Percentiles rank a stretch among this genome's conserved stretches.
These are phyloP conservation scores for Zygoascus tannicola DNA, from an alignment of 805 yeast species.

Conservation along the genomic window DNA sequence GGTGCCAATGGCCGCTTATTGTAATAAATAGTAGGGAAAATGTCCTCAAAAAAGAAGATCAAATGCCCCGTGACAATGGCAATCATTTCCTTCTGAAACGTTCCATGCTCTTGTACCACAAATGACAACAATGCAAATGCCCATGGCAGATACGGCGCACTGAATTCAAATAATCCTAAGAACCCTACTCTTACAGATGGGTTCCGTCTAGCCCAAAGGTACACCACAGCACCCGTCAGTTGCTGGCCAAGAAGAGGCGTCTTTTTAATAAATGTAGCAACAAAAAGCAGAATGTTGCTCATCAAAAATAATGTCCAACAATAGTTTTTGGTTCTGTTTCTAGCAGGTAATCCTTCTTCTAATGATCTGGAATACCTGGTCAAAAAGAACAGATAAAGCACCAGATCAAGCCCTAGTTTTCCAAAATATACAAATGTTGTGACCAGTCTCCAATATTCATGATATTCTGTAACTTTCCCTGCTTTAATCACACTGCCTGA, in stretches of 20 bases:
- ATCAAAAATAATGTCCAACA: conserved; percentile 32
- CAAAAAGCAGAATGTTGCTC: conserved; percentile 23
- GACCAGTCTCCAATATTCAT: conserved; percentile 33
- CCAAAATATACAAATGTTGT: conserved; percentile 38
- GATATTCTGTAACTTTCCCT: conserved; percentile 27
- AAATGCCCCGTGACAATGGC: conserved; percentile 38
- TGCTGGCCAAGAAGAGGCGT: conserved; percentile 32
- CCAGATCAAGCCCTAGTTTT: conserved; percentile 30
- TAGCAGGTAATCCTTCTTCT: conserved; percentile 28
- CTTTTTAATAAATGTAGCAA: conserved; percentile 25
- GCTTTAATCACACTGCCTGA: conserved; percentile 15
- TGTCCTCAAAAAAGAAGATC: conserved; percentile 33
- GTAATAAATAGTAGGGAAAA: conserved; percentile 32
- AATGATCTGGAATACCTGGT: conserved; percentile 33
- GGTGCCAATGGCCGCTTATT: conserved; percentile 33
- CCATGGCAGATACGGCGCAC: conserved; percentile 39
- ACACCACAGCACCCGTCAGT: conserved; percentile 32
- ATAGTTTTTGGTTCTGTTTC: conserved; percentile 29
- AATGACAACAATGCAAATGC: conserved; percentile 25
- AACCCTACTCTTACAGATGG: conserved; percentile 34
- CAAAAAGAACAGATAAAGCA: conserved; percentile 30
- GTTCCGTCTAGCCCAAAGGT: conserved; percentile 40
- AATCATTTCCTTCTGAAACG: conserved; percentile 22
- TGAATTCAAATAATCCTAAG: conserved; percentile 34
- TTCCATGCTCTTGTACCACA: conserved; percentile 10